Evolutionary conservation across 2,329 filamentous ascomycete genomes (phyloP).

Genomic region (Arthrobotrys entomopaga): DNA sequence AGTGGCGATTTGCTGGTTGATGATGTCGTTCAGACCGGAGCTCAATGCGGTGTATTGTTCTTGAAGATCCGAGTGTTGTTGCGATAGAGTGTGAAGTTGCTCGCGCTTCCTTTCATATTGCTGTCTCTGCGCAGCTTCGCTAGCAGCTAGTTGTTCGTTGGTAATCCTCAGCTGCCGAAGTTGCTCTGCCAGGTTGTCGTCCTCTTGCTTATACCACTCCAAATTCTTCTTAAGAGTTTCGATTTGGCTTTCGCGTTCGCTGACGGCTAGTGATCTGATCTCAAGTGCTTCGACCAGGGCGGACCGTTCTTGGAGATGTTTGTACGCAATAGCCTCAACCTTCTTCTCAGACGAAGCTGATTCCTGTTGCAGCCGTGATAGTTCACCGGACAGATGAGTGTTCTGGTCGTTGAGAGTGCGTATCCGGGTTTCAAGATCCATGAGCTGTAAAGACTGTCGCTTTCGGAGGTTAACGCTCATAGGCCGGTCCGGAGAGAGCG

Average conservation of each 20-base stretch:
- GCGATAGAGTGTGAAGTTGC: constrained; percentile 70
- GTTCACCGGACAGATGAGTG: constrained; percentile 86
- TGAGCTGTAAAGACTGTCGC: constrained; percentile 95
- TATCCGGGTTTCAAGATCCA: constrained; percentile 77
- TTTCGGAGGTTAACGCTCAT: constrained; percentile 87
- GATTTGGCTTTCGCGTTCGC: constrained; percentile 87
- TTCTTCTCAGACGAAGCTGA: constrained; percentile 75
- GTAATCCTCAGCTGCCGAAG: constrained; percentile 84
- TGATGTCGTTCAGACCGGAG: constrained; percentile 71
- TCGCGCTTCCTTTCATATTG: constrained; percentile 70
- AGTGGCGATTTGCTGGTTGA: constrained; percentile 71
- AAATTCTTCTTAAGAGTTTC: constrained; percentile 81
- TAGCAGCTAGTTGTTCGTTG: constrained; percentile 78
- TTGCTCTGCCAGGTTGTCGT: constrained; percentile 76
- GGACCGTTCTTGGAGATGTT: constrained; percentile 67
- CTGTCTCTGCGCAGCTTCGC: constrained; percentile 74
- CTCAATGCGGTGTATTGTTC: constrained; percentile 72
- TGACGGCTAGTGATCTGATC: constrained; percentile 75
- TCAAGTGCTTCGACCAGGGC: constrained; percentile 68
- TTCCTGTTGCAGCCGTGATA: constrained; percentile 79
- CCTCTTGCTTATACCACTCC: constrained; percentile 82
- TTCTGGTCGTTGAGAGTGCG: constrained; percentile 68
- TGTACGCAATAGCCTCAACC: constrained; percentile 68
- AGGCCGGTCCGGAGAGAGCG: constrained; percentile 89
- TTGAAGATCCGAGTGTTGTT: constrained; percentile 76